phyloP scores from a whole-genome alignment of 2,329 filamentous ascomycete species.

The Ophiostoma quercus region DNA sequence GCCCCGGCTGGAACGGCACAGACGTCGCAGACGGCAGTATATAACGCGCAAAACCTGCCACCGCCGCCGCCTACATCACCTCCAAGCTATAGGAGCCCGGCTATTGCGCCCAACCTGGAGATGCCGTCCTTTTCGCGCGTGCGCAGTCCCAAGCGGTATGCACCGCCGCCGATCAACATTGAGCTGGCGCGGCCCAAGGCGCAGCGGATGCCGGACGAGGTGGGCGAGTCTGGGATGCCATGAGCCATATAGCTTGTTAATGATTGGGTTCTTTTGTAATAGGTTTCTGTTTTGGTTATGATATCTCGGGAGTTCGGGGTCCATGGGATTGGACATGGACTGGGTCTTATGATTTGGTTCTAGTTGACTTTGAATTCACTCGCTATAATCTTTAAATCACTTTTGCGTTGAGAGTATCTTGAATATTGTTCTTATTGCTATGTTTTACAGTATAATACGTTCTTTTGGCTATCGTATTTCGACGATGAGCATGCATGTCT shows the following conservation, averaged over 20 bases:
- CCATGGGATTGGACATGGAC: background rate
- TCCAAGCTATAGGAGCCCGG: background rate
- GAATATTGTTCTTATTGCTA: background rate
- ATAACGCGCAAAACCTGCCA: too few species aligned
- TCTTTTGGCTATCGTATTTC: conserved; percentile 30
- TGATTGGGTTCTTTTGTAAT: too few species aligned
- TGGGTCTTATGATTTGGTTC: background rate
- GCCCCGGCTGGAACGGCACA: too few species aligned
- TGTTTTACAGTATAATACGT: background rate
- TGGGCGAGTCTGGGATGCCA: conserved; percentile 2
- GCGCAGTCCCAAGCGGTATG: conserved; percentile 40
- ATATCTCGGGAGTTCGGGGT: background rate
- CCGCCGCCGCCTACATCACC: background rate
- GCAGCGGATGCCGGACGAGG: background rate
- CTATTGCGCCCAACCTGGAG: background rate
- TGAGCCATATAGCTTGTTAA: too few species aligned
- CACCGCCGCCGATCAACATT: conserved; percentile 37
- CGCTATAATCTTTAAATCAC: background rate
- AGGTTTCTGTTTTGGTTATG: too few species aligned
- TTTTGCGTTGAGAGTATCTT: background rate
- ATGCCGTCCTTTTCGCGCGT: conserved; percentile 38
- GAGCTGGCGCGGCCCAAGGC: conserved; percentile 7
- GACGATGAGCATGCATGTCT: background rate
- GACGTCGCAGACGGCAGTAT: too few species aligned
- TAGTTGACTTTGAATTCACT: background rate